Base-by-base conservation (phyloP, 805 yeast species). In the Saccharomyces kudriavzevii region DNA sequence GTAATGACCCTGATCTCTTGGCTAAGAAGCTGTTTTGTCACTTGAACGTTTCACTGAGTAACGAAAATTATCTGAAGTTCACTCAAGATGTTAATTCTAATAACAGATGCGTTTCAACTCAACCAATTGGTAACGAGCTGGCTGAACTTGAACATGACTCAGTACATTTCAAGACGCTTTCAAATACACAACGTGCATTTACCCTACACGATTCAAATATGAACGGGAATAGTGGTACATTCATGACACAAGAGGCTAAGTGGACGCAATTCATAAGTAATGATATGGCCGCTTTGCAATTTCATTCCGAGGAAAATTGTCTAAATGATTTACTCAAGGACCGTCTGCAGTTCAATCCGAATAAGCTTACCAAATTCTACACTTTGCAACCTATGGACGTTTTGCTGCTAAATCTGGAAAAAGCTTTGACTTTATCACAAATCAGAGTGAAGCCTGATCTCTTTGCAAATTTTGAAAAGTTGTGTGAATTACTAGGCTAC, bases 21-120 rank as follows among this genome's bases (percentile, higher is more conserved):
- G 81, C 85, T 0, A 72, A 79, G 2, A 74, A 74, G 52, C 61
- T 85, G 48, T 66, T 84, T 54, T 75, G 77, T 30, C 78, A 75
- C 30, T 69, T 85, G 51, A 78, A 76, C 54, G 74, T 84, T 47
- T 80, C 79, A 8, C 60, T 82, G 47, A 70, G 77, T n/a, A 83
- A 80, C 58, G 77, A 75, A 8, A 78, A 76, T 20, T 73, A 73
- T 49, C 49, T 62, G 20, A 51, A 50, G 47, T 65, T 60, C n/a
- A 66, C 68, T 0, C 69, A 61, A 30, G 62, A 59, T 27, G 29
- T 45, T 1, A 52, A 22, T 43, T 40, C 45, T 17, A 35, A 46
- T 24, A 11, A 14, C 14, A 46, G 29, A 13, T 45, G 45, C 47
- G 24, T 51, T 20, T 70, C 76, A 5, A 74, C 85, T 2, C 85